These are phyloP conservation scores for Saccharomyces hybrid DNA, from an alignment of 1,139 yeast species.

Conservation along the genomic window DNA sequence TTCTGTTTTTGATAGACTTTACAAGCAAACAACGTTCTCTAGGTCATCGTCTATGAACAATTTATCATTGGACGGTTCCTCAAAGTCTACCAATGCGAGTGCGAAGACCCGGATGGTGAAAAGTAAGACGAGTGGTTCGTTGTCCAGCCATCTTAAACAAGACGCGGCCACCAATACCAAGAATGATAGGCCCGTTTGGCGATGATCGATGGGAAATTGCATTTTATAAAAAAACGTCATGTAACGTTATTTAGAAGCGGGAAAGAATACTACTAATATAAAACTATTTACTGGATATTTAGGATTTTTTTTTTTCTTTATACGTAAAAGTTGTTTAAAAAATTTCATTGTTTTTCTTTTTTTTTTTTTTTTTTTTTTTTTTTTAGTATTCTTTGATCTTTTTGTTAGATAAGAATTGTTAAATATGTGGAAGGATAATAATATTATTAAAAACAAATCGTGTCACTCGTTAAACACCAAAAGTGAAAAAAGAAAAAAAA, in stretches of 20 bases:
- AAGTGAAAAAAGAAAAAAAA: not conserved
- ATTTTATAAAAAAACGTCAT: not conserved
- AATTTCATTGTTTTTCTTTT: not conserved
- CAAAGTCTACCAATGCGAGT: not conserved
- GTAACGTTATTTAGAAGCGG: not conserved
- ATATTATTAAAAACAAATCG: slow-evolving; percentile 1
- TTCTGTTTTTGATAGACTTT: slow-evolving; percentile 12
- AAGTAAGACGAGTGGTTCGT: slow-evolving; percentile 6
- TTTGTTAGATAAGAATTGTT: not conserved
- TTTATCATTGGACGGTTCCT: not conserved
- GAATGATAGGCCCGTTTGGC: not conserved
- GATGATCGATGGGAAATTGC: not conserved
- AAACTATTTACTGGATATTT: slow-evolving; percentile 1
- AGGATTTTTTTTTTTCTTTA: not conserved
- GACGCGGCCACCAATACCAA: not conserved
- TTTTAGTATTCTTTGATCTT: not conserved
- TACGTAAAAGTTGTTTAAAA: not conserved
- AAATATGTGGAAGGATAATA: slow-evolving; percentile 1
- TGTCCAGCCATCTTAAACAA: slow-evolving; percentile 4
- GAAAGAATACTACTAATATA: not conserved
- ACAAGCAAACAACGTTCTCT: slow-evolving; percentile 14
- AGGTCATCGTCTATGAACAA: slow-evolving; percentile 11
- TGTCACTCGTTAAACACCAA: not conserved
- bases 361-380: too few species aligned
- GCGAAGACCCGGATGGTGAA: slow-evolving; percentile 1